These are phyloP conservation scores for Exidia glandulosa DNA, from an alignment of 768 basidiomycete species.

Conservation along the genomic window DNA sequence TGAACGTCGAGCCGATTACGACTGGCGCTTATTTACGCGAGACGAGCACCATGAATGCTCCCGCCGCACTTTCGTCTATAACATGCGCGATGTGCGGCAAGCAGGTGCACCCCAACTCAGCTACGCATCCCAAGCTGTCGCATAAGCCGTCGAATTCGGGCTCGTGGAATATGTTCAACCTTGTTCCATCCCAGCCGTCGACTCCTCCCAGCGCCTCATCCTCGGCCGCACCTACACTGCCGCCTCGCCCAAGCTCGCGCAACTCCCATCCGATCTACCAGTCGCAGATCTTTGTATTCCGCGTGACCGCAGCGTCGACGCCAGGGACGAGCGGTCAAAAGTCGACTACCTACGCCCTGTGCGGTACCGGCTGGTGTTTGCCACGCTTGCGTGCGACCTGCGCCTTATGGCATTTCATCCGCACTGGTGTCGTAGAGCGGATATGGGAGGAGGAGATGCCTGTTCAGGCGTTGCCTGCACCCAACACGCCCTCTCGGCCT, in stretches of 20 bases:
- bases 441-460: constrained; percentile 78
- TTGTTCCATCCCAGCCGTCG: constrained; percentile 16
- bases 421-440: constrained; percentile 69
- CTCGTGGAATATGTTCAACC: constrained; percentile 13
- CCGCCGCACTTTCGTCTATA: constrained; percentile 32
- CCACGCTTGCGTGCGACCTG: constrained; percentile 76
- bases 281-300: constrained; percentile 56
- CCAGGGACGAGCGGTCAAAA: constrained; percentile 9
- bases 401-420: constrained; percentile 80
- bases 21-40: constrained; percentile 50
- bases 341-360: constrained; percentile 63
- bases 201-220: constrained; percentile 20
- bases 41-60: constrained; percentile 20
- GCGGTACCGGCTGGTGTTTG: constrained; percentile 78
- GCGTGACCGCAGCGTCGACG: constrained; percentile 31
- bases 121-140: constrained; percentile 2
- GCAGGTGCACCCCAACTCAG: constrained; percentile 24
- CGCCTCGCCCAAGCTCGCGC: constrained; percentile 14
- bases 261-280: constrained; percentile 15
- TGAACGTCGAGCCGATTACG: constrained; percentile 79
- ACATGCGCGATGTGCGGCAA: constrained; percentile 74
- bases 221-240: constrained; percentile 20
- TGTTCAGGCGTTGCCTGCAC: constrained; percentile 21
- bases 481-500: constrained; percentile 11
- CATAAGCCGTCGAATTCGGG: neutral